Conservation (phyloP, 202 grass and related monocot genomes). For the Schoenoplectus tabernaemontani region DNA sequence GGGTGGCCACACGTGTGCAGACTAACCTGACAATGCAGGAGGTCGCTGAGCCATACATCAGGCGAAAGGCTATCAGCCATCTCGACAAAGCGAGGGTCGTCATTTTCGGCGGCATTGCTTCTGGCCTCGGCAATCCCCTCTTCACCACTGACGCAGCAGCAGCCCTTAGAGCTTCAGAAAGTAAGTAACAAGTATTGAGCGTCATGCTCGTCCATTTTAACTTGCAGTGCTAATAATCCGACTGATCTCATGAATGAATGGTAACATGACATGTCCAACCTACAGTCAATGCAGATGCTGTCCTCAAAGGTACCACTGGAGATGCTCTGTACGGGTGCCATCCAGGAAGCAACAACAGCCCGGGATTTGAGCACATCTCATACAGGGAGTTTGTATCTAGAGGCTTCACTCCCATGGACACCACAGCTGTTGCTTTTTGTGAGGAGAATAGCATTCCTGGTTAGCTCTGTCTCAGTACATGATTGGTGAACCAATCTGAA, state of each 20-base stretch:
- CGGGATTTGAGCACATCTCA: conserved; percentile 81
- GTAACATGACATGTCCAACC: neutral
- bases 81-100: conserved; percentile 82
- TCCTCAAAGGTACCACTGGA: conserved; percentile 71
- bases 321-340: conserved; percentile 54
- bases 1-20: conserved; percentile 74
- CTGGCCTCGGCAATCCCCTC: conserved; percentile 54
- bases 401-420: conserved; percentile 69
- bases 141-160: conserved; percentile 81
- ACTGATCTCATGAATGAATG: conserved; percentile 3
- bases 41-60: conserved; percentile 81
- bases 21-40: conserved; percentile 77
- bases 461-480: conserved; percentile 22
- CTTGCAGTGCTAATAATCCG: conserved; percentile 13
- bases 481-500: neutral
- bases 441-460: conserved; percentile 93
- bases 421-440: conserved; percentile 80
- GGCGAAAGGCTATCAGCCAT: conserved; percentile 68
- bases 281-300: conserved; percentile 81
- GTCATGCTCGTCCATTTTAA: neutral
- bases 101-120: conserved; percentile 77
- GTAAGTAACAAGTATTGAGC: conserved; percentile 28
- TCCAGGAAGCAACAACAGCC: conserved; percentile 37
- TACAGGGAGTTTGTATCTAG: conserved; percentile 73
- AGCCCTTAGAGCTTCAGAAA: conserved; percentile 81